These are phyloP conservation scores for Tubosaeta sp. DNA, from an alignment of 768 basidiomycete genomes.

Conservation along the genomic window DNA sequence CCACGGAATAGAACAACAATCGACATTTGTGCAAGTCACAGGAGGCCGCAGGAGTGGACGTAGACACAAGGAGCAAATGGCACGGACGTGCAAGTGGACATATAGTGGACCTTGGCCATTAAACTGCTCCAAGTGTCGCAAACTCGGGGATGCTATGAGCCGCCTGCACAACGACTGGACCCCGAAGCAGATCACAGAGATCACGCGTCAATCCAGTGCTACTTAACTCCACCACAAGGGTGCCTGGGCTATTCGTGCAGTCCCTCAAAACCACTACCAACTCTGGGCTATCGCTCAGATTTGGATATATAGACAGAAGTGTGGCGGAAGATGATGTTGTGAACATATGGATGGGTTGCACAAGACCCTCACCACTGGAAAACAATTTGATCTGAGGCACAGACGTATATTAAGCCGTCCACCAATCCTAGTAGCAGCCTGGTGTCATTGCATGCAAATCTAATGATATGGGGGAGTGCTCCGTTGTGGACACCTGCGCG, in stretches of 20 bases:
- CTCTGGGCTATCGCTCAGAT: constrained; percentile 57
- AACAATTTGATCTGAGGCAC: constrained; percentile 53
- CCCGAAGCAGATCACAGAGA: no score
- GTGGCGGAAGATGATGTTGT: constrained; percentile 39
- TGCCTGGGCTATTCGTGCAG: constrained; percentile 26
- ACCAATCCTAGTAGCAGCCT: constrained; percentile 56
- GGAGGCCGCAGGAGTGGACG: no score
- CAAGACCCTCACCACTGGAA: constrained; percentile 37
- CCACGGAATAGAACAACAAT: no score
- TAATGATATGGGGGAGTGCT: constrained; percentile 48
- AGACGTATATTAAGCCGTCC: constrained; percentile 57
- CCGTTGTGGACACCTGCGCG: constrained; percentile 10
- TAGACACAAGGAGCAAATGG: no score
- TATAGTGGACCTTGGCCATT: no score
- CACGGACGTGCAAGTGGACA: no score
- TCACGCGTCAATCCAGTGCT: no score
- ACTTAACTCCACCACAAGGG: constrained; percentile 54
- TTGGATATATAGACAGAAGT: constrained; percentile 54
- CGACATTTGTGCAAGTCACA: no score
- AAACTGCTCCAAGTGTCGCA: no score
- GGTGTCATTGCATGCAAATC: constrained; percentile 57
- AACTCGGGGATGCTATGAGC: no score
- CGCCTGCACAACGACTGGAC: no score
- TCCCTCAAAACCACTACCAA: constrained; percentile 57
- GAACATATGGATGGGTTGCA: constrained; percentile 48